Base-by-base conservation (phyloP, 2,329 filamentous ascomycete species). In the Rhexocercosporidium sp. region DNA sequence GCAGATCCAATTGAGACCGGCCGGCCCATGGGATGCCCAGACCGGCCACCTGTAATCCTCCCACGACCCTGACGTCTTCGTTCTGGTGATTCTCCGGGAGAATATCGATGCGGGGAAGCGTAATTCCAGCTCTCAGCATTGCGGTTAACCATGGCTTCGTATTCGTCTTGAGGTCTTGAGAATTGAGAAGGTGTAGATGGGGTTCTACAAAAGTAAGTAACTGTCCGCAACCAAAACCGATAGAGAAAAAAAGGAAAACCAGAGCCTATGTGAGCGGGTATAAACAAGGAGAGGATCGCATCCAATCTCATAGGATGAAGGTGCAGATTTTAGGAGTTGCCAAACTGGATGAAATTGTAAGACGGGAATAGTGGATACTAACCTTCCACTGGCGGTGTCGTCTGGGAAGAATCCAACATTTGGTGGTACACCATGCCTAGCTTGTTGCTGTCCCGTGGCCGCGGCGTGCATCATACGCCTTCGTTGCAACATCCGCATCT, bases 11-110 rank as follows among this genome's bases (percentile, higher is more conserved):
- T 67, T 12, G 73, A 72, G 9, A 59, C 73, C 18, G 69, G 71
- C n/a, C 74, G 74, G 16, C 63, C 64, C 27, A 64, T 44, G 25
- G 27, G 46, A 56, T 72, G 69, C n/a, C 62, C 54, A 39, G 56
- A 22, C 22, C 62, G 62, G 8, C 62, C 62, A 27, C 14, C 57
- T 27, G 25, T 20, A 8, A 39, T 54, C 62, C 74, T 72, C 34
- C 72, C 72, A 51, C 74, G 70, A 39, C 66, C 56, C 47, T 67
- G 67, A 11, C 70, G 73, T 65, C 74, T 66, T 66, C 75, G 69
- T 51, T 75, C 73, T 34, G 67, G 59, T 27, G 69, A 70, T 46
- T 75, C 74, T 16, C 37, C 59, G 4, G 64, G 57, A 18, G 70
- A 67, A 16, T 61, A 29, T 41, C 71, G 64, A 47, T 41, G 66